Percentiles rank a stretch among this genome's conserved stretches.
Conservation (phyloP, 2,329 filamentous ascomycete species). For the Aspergillus pseudotamarii region DNA sequence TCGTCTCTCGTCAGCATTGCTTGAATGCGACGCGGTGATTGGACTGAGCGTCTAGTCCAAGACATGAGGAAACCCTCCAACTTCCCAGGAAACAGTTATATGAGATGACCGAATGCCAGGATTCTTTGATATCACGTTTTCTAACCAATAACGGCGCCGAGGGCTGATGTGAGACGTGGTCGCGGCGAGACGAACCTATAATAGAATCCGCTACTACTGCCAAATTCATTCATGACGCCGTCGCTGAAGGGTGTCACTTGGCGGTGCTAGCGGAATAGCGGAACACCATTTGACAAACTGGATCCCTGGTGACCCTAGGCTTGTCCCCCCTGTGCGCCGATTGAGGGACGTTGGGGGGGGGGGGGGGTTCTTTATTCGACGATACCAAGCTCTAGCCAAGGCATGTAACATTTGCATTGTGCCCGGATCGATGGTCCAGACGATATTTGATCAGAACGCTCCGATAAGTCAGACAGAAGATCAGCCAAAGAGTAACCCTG, state of each 20-base stretch:
- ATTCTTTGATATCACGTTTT: background rate
- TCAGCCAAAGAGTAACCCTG: slow-evolving; percentile 18
- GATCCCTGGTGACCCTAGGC: slow-evolving; percentile 50
- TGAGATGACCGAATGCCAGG: background rate
- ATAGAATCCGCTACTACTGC: slow-evolving; percentile 11
- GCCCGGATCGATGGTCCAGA: slow-evolving; percentile 56
- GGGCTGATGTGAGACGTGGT: background rate
- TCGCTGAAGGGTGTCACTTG: slow-evolving; percentile 50
- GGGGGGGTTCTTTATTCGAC: slow-evolving; percentile 53
- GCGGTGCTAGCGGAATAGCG: slow-evolving; percentile 60
- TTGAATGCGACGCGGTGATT: background rate
- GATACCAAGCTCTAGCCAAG: slow-evolving; percentile 55
- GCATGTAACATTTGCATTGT: slow-evolving; percentile 44
- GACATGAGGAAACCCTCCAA: background rate
- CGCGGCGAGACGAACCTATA: background rate
- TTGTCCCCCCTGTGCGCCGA: slow-evolving; percentile 48
- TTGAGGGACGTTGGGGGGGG: slow-evolving; percentile 23
- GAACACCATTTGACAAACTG: slow-evolving; percentile 60
- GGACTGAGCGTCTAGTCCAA: background rate
- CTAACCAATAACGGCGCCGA: background rate
- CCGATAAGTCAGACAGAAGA: slow-evolving; percentile 19
- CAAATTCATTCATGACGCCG: slow-evolving; percentile 49
- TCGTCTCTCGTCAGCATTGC: background rate
- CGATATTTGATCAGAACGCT: slow-evolving; percentile 30
- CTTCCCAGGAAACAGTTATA: background rate